Conservation (phyloP, 441 rosid genomes). For the Syzygium syzygioides region DNA sequence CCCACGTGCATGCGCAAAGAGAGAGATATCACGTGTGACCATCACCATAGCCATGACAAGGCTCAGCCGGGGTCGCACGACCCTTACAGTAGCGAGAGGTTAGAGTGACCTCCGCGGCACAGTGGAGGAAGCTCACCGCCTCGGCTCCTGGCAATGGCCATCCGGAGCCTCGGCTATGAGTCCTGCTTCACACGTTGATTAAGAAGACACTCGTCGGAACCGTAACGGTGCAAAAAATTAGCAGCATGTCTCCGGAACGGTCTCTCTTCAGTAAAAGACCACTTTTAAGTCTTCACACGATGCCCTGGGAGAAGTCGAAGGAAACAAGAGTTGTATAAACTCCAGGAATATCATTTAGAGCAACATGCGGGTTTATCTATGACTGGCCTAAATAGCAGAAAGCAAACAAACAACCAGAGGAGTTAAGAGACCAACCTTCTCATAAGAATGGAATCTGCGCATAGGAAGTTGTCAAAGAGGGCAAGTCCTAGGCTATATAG, state of each 20-base stretch:
- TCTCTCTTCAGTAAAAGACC: neutral
- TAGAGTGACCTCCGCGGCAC: fast-evolving
- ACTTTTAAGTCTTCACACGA: neutral
- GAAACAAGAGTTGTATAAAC: neutral
- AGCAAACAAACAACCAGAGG: neutral
- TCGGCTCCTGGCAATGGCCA: neutral
- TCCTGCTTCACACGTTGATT: neutral
- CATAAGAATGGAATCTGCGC: neutral
- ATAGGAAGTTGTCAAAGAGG: neutral
- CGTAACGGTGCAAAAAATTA: neutral
- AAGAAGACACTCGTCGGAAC: neutral
- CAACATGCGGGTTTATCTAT: neutral
- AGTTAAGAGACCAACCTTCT: neutral
- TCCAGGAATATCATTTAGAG: neutral
- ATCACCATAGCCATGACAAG: neutral
- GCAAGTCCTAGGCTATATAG: neutral
- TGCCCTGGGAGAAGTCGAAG: neutral
- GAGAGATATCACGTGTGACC: neutral
- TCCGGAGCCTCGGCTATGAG: neutral
- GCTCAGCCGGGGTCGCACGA: neutral
- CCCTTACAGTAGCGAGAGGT: neutral
- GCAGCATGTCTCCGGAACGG: neutral
- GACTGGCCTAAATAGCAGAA: neutral
- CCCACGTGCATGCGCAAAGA: neutral
- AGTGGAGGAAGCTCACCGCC: neutral